Conservation (phyloP, 306 rosid genomes). For the Sicyos baderoa region DNA sequence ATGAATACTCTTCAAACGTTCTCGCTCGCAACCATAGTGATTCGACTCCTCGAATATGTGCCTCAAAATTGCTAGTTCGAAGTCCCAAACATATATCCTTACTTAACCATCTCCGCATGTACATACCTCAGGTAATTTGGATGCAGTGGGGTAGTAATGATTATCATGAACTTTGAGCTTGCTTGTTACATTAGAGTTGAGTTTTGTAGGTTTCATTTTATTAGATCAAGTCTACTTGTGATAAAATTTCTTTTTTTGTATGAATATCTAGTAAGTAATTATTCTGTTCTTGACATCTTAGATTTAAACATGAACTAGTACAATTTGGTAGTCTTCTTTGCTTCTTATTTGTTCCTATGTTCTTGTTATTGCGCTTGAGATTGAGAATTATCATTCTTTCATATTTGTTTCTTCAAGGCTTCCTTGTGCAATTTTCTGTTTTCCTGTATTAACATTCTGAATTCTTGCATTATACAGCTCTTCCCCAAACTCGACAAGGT, state of each 20-base stretch:
- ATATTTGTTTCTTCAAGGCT: neutral
- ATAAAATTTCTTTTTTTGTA: neutral
- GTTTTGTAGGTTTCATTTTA: neutral
- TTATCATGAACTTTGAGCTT: neutral
- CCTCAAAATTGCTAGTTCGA: slow-evolving; percentile 82
- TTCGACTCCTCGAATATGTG: slow-evolving; percentile 51
- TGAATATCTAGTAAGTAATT: neutral
- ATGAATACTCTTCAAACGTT: slow-evolving; percentile 95
- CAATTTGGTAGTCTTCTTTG: slow-evolving; percentile 4
- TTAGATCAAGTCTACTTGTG: neutral
- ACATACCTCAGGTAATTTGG: slow-evolving; percentile 74
- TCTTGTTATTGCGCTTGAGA: slow-evolving; percentile 6
- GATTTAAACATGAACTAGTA: neutral
- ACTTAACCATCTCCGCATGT: slow-evolving; percentile 92
- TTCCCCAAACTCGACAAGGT: slow-evolving; percentile 90
- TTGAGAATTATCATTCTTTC: neutral
- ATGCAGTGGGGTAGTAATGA: neutral
- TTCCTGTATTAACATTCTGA: slow-evolving; percentile 22
- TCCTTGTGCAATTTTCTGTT: neutral
- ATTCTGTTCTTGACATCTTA: neutral
- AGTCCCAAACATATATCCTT: slow-evolving; percentile 96
- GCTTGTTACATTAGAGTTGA: neutral
- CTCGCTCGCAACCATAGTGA: slow-evolving; percentile 80
- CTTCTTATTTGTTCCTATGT: slow-evolving; percentile 7
- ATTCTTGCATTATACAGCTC: slow-evolving; percentile 47